These are phyloP conservation scores for Vaccinium myrtillus DNA, from an alignment of 148 eudicot species.

Conservation along the genomic window DNA sequence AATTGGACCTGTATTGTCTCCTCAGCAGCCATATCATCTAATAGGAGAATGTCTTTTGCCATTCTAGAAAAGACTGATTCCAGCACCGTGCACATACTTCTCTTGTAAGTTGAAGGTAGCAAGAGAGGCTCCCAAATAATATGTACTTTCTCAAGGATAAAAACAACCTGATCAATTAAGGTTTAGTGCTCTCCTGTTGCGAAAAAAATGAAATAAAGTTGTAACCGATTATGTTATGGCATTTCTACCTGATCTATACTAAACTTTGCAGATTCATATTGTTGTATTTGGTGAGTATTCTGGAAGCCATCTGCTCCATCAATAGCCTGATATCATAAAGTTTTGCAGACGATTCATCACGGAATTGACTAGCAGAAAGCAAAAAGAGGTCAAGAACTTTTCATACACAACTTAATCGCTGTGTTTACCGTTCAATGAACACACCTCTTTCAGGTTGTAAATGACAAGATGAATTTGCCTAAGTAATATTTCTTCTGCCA, in stretches of 20 bases:
- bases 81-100: slow-evolving; percentile 66
- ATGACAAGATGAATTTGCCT: slow-evolving; percentile 68
- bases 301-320: slow-evolving; percentile 98
- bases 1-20: slow-evolving; percentile 80
- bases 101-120: slow-evolving; percentile 69
- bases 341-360: background rate
- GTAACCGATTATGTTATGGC: background rate
- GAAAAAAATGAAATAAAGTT: background rate
- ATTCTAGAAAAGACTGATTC: slow-evolving; percentile 74
- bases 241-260: slow-evolving; percentile 76
- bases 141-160: slow-evolving; percentile 85
- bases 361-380: background rate
- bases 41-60: slow-evolving; percentile 69
- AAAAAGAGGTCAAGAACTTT: background rate
- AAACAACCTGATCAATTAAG: slow-evolving; percentile 56
- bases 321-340: slow-evolving; percentile 52
- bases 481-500: slow-evolving; percentile 78
- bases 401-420: background rate
- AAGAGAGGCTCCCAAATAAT: slow-evolving; percentile 92
- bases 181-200: background rate
- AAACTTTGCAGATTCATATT: slow-evolving; percentile 81
- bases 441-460: slow-evolving; percentile 74
- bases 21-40: slow-evolving; percentile 96
- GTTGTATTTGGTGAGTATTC: slow-evolving; percentile 80
- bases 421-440: slow-evolving; percentile 2